Percentiles rank a stretch among this genome's conserved stretches.
Evolutionary conservation across 2,329 filamentous ascomycete species (phyloP).

Genomic region (Ceratocystis smalleyi): DNA sequence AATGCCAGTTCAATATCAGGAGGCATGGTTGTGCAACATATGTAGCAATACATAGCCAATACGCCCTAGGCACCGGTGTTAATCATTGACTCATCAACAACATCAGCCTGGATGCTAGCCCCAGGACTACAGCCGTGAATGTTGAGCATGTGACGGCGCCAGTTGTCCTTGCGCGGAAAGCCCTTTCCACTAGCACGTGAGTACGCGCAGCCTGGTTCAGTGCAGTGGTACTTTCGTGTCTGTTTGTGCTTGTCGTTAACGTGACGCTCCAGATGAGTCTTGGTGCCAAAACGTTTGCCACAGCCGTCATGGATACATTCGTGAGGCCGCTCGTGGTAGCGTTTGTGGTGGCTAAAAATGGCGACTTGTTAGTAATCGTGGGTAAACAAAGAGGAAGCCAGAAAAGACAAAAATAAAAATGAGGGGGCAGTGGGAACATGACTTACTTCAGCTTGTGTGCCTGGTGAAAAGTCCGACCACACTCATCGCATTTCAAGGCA

Average conservation of each 20-base stretch:
- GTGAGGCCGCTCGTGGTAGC: constrained; percentile 45
- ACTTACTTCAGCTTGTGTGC: constrained; percentile 44
- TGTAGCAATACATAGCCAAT: not conserved
- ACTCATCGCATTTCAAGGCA: constrained; percentile 28
- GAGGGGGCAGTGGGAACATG: not conserved
- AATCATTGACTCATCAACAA: constrained; percentile 16
- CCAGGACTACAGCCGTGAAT: constrained; percentile 31
- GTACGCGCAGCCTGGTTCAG: constrained; percentile 37
- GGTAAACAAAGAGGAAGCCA: not conserved
- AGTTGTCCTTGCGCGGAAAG: constrained; percentile 47
- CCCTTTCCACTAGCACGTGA: constrained; percentile 41
- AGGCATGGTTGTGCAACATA: not conserved
- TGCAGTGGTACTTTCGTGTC: constrained; percentile 44
- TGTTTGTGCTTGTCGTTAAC: constrained; percentile 47
- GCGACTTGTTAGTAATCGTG: constrained; percentile 19
- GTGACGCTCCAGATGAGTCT: constrained; percentile 46
- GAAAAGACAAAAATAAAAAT: not conserved
- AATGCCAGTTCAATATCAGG: not conserved
- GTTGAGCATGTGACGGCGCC: constrained; percentile 46
- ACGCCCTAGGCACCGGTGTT: not conserved
- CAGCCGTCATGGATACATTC: constrained; percentile 39
- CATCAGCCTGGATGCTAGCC: constrained; percentile 18
- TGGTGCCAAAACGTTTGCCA: constrained; percentile 43
- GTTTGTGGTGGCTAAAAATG: constrained; percentile 38
- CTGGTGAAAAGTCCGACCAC: constrained; percentile 37